Conservation (phyloP, 2,329 filamentous ascomycete genomes). For the Calonectria crousiana region DNA sequence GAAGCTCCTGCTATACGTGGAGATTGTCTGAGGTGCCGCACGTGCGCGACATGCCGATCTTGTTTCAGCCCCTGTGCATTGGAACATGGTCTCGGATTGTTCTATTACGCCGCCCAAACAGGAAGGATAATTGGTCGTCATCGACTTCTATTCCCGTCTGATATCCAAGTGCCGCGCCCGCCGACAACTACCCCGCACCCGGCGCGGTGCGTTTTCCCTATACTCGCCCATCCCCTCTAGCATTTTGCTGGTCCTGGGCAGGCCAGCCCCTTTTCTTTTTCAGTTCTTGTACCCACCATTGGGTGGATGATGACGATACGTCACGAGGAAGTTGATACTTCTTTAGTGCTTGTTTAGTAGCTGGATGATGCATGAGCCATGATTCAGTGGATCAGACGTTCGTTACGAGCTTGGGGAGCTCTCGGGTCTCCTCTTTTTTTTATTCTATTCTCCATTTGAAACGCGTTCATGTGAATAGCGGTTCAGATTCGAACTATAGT, state of each 20-base stretch:
- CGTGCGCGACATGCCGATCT: constrained; percentile 24
- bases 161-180: constrained; percentile 17
- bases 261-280: constrained; percentile 26
- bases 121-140: constrained; percentile 16
- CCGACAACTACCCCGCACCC: constrained; percentile 24
- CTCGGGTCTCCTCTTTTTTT: constrained; percentile 22
- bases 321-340: constrained; percentile 43
- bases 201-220: constrained; percentile 22
- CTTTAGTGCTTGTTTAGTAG: constrained; percentile 47
- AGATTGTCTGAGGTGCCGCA: constrained; percentile 56
- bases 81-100: constrained; percentile 12
- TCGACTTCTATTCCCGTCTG: constrained; percentile 21
- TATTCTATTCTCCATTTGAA: constrained; percentile 31
- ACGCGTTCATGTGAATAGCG: constrained; percentile 25
- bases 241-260: constrained; percentile 35
- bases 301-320: constrained; percentile 41
- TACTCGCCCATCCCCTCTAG: constrained; percentile 32
- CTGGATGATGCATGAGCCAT: constrained; percentile 41
- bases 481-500: constrained; percentile 25
- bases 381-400: constrained; percentile 40
- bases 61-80: constrained; percentile 39
- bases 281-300: constrained; percentile 22
- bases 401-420: constrained; percentile 34
- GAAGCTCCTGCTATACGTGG: constrained; percentile 84
- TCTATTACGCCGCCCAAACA: neutral